Evolutionary conservation across 495 filamentous ascomycete genomes (phyloP).

Genomic region (Podospora tetraspora): DNA sequence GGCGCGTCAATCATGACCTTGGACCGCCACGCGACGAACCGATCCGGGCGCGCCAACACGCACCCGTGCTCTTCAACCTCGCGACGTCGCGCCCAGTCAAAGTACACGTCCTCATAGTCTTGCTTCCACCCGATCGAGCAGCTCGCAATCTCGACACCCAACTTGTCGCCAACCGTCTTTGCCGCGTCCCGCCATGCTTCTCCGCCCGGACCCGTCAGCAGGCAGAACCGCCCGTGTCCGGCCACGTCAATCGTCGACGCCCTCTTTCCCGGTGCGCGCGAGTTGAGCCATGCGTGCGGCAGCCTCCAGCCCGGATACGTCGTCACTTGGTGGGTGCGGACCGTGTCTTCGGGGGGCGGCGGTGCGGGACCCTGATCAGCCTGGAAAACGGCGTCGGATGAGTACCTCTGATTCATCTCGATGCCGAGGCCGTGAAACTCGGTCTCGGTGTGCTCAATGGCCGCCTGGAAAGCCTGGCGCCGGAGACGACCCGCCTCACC

Average conservation of each 20-base stretch:
- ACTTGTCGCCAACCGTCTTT: constrained; percentile 9
- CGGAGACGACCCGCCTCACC: constrained; percentile 24
- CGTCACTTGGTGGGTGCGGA: constrained; percentile 20
- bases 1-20: constrained; percentile 22
- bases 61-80: constrained; percentile 40
- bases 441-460: constrained; percentile 28
- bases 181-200: constrained; percentile 31
- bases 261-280: constrained; percentile 20
- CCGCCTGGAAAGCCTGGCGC: constrained; percentile 23
- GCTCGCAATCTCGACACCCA: constrained; percentile 26
- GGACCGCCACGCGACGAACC: constrained; percentile 41
- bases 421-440: constrained; percentile 38
- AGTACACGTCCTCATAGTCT: constrained; percentile 38
- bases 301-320: constrained; percentile 35
- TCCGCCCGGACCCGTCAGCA: constrained; percentile 37
- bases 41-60: constrained; percentile 40
- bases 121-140: constrained; percentile 38
- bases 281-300: constrained; percentile 42
- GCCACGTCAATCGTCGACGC: constrained; percentile 39
- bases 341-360: constrained; percentile 17
- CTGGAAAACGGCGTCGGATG: constrained; percentile 23
- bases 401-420: constrained; percentile 41
- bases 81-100: constrained; percentile 31
- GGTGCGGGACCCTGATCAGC: constrained; percentile 22
- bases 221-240: constrained; percentile 31